Percentiles rank a stretch among this genome's conserved stretches.
Conservation (phyloP, 2,329 filamentous ascomycete species). For the Sporothrix inflata region DNA sequence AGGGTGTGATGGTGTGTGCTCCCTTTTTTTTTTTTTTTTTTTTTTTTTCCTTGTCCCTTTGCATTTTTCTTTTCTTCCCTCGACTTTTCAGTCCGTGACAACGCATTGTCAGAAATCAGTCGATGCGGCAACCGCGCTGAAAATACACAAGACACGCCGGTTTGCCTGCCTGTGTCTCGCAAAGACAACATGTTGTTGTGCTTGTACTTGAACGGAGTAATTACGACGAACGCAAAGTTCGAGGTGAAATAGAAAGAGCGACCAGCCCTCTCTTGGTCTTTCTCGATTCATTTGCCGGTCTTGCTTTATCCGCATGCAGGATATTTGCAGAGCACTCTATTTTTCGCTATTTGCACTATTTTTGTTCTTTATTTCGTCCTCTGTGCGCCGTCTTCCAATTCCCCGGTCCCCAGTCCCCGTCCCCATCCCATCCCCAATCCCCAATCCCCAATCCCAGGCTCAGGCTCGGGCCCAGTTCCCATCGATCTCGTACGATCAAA, state of each 20-base stretch:
- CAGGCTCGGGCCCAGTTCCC: constrained; percentile 18
- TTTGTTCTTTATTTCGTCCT: not conserved
- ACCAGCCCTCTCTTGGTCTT: not conserved
- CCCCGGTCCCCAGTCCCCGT: constrained; percentile 8
- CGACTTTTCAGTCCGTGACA: not conserved
- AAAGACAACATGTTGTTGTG: no score
- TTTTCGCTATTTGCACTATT: not conserved
- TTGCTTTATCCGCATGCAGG: constrained; percentile 2
- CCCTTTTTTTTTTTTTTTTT: not conserved
- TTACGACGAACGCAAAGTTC: no score
- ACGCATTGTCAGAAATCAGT: not conserved
- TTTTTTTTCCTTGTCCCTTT: not conserved
- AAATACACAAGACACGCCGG: not conserved
- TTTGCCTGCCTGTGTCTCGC: not conserved
- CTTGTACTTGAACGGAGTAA: no score
- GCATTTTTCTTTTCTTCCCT: not conserved
- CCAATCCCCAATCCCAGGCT: not conserved
- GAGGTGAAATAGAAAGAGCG: no score
- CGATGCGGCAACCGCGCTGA: not conserved
- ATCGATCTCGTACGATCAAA: constrained; percentile 31
- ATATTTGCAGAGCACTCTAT: not conserved
- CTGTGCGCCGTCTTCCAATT: constrained; percentile 3
- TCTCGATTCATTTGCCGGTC: not conserved
- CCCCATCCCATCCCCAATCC: not conserved
- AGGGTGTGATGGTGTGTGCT: not conserved